A percentile compares a stretch with the other conserved stretches of the same genome.
phyloP scores from a whole-genome alignment of 1,139 yeast species.

The Scheffersomyces illinoinensis region DNA sequence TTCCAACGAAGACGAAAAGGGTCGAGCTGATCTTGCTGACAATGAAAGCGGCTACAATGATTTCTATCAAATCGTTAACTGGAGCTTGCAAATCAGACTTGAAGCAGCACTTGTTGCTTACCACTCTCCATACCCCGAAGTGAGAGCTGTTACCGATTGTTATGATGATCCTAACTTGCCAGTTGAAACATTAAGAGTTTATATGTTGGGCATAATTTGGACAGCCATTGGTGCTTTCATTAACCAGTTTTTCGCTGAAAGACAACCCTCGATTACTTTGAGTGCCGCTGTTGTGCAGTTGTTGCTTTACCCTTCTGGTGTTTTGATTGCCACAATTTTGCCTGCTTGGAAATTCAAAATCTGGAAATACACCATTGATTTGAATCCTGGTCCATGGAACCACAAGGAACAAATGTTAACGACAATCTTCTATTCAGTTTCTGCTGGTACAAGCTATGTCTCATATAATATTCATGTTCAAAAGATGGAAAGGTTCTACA shows the following conservation, averaged over 20 bases:
- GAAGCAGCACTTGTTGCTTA: slow-evolving; percentile 39
- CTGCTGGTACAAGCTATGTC: slow-evolving; percentile 45
- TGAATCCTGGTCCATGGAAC: slow-evolving; percentile 64
- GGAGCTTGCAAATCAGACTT: slow-evolving; percentile 15
- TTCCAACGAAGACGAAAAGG: neutral
- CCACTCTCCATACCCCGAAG: slow-evolving; percentile 66
- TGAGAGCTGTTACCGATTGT: slow-evolving; percentile 57
- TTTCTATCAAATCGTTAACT: slow-evolving; percentile 8
- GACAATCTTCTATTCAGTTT: slow-evolving; percentile 45
- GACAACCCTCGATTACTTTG: slow-evolving; percentile 53
- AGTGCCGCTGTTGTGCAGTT: slow-evolving; percentile 50
- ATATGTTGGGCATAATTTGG: slow-evolving; percentile 58
- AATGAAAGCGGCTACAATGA: neutral
- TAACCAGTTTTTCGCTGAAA: slow-evolving; percentile 57
- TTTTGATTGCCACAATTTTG: slow-evolving; percentile 23
- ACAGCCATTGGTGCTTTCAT: slow-evolving; percentile 54
- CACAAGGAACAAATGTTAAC: slow-evolving; percentile 70
- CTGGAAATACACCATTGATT: slow-evolving; percentile 38
- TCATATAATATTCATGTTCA: slow-evolving; percentile 47
- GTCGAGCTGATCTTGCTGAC: neutral
- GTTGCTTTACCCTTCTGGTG: slow-evolving; percentile 57
- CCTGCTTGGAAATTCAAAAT: slow-evolving; percentile 40
- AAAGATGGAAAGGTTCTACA: slow-evolving; percentile 38
- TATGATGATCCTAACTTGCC: slow-evolving; percentile 50
- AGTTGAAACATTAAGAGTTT: slow-evolving; percentile 59